Base-by-base conservation (phyloP, 306 rosid genomes). In the Prunus salicina region DNA sequence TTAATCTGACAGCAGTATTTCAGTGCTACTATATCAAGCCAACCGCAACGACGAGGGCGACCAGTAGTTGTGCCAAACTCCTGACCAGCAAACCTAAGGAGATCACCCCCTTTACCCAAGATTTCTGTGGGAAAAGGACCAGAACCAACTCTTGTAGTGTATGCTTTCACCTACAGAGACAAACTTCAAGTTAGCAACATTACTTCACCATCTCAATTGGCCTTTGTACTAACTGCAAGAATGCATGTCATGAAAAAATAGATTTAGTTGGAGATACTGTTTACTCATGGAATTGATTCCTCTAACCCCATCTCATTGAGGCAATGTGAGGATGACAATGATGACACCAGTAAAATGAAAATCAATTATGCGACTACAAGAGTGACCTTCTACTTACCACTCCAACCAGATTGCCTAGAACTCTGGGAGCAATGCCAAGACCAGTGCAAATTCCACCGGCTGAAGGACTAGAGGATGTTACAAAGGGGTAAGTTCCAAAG, bases 11-110 rank as follows among this genome's bases (percentile, higher is more conserved):
- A 90, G 73, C 90, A 84, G 81, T 50, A 95, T 81, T 67, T 88
- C n/a, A 95, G 78, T 9, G 97, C 91, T 67, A 88, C 96, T 66
- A 95, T 74, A 82, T 95, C 99, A 46, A 92, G 97, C 97, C 97
- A 95, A 68, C 99, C 99, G 84, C 99, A 95, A 38, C 97, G 96
- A 51, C 97, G 92, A 73, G 99, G 99, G 55, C 96, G 96, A 50
- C 99, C 99, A 69, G 97, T 95, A 15, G 92, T 92, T 69, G 99
- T 95, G 71, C 99, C 99, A 83, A 90, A 95, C 88, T 95, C 99
- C 69, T 91, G 99, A 70, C 97, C 99, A 65, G 95, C 91, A 85
- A 84, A 86, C 84, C 97, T 85, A 50, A 95, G 96, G 20, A 88
- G 93, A 82, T 95, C 99, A 55, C 96, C 97, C 34, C 85, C 93